phyloP scores from a whole-genome alignment of 2,329 filamentous ascomycete species.

The Beauveria scarabaeidicola region DNA sequence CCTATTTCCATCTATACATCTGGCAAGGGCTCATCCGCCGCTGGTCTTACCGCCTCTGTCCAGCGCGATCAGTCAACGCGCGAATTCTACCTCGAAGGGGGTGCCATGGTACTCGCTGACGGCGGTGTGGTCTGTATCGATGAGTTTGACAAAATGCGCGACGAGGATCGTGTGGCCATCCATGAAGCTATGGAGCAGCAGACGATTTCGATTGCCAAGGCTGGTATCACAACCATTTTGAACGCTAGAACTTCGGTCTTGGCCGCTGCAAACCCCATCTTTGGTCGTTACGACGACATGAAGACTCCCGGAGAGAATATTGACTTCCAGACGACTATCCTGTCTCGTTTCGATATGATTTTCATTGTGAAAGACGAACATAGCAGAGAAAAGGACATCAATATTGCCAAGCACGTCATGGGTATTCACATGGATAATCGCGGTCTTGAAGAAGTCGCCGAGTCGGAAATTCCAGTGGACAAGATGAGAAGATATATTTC shows the following conservation, averaged over 20 bases:
- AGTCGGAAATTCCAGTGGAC: constrained; percentile 86
- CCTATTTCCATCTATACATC: constrained; percentile 98
- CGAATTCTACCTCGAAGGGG: constrained; percentile 96
- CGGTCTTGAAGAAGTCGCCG: constrained; percentile 69
- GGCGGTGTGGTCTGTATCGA: constrained; percentile 97
- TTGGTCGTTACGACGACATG: constrained; percentile 95
- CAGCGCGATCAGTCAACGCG: constrained; percentile 85
- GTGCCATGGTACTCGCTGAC: constrained; percentile 96
- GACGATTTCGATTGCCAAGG: constrained; percentile 97
- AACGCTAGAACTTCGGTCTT: constrained; percentile 93
- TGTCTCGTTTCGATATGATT: constrained; percentile 99
- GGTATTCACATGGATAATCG: constrained; percentile 89
- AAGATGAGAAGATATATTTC: constrained; percentile 97
- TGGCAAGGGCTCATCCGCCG: constrained; percentile 93
- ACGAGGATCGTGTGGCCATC: constrained; percentile 94
- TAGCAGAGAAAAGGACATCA: constrained; percentile 79
- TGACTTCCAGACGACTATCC: constrained; percentile 96
- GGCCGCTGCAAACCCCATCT: constrained; percentile 93
- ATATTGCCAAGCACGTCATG: constrained; percentile 95
- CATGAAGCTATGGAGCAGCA: constrained; percentile 99
- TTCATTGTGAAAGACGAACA: constrained; percentile 98
- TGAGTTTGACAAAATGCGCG: constrained; percentile 99
- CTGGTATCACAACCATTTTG: constrained; percentile 94
- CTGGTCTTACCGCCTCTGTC: constrained; percentile 93
- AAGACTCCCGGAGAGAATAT: constrained; percentile 98